Percentiles rank a stretch among this genome's conserved stretches.
These are phyloP conservation scores for Magnolia sinica DNA, from an alignment of 164 flowering plant genomes.

Conservation along the genomic window DNA sequence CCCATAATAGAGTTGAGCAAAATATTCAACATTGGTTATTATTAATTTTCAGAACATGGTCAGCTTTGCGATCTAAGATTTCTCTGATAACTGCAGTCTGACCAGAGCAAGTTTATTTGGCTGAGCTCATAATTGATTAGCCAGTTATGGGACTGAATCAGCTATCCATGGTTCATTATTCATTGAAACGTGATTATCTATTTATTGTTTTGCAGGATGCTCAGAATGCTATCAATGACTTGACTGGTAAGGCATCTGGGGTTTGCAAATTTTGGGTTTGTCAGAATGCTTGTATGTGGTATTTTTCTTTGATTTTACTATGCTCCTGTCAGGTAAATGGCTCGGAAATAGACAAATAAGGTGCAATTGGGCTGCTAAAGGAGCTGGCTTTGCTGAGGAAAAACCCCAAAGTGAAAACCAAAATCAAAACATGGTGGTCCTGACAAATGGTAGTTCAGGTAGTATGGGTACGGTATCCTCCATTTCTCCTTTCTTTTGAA, in stretches of 20 bases:
- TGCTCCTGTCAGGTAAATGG: slow-evolving; percentile 76
- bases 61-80: too few relatives aligned
- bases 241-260: slow-evolving; percentile 49
- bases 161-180: background rate
- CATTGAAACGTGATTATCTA: background rate
- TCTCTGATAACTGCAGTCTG: too few relatives aligned
- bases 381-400: slow-evolving; percentile 76
- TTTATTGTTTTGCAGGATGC: slow-evolving; percentile 59
- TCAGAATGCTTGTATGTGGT: background rate
- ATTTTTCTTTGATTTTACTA: slow-evolving; percentile 2
- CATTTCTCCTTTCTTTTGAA: background rate
- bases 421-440: slow-evolving; percentile 74
- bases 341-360: slow-evolving; percentile 94
- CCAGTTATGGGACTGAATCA: background rate
- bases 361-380: slow-evolving; percentile 99
- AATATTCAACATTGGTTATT: too few relatives aligned
- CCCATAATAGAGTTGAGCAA: background rate
- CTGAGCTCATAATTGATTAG: background rate
- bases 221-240: slow-evolving; percentile 87
- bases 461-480: background rate
- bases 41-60: too few relatives aligned
- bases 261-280: background rate
- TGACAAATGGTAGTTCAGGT: slow-evolving; percentile 84
- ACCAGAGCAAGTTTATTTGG: background rate
- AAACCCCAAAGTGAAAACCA: slow-evolving; percentile 67